Conservation (phyloP, 441 rosid genomes). For the Kokia cookei region DNA sequence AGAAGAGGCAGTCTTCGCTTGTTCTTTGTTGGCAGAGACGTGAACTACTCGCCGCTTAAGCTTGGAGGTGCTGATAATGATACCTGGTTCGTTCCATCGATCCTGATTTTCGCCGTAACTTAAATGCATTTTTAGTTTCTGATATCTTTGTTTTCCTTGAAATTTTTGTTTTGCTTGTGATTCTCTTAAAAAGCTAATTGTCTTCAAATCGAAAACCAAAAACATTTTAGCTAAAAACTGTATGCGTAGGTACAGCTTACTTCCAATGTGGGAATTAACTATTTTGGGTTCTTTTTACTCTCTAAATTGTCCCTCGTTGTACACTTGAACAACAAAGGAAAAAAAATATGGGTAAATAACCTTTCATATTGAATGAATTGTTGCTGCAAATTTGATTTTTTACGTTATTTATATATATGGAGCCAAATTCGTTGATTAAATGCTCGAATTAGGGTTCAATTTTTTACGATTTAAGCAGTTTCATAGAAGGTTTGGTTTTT, state of each 20-base stretch:
- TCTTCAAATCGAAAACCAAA: constrained; percentile 32
- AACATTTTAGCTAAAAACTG: constrained; percentile 23
- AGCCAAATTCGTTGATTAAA: neutral
- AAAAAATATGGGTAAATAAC: constrained; percentile 12
- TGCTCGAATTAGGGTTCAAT: neutral
- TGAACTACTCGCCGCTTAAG: constrained; percentile 53
- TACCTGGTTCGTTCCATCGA: too few species aligned
- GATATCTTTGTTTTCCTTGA: constrained; percentile 6
- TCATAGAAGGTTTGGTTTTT: too few species aligned
- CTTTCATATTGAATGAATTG: neutral
- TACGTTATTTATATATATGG: neutral
- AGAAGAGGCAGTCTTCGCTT: constrained; percentile 52
- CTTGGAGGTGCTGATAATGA: constrained; percentile 44
- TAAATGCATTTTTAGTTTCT: constrained; percentile 25
- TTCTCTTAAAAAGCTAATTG: constrained; percentile 36
- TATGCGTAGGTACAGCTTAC: constrained; percentile 30
- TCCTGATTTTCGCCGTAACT: neutral
- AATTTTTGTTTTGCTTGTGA: constrained; percentile 19
- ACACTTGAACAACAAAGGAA: constrained; percentile 16
- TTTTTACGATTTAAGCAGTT: too few species aligned
- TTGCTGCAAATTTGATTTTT: neutral
- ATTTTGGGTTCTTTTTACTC: constrained; percentile 8
- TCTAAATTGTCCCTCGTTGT: constrained; percentile 18
- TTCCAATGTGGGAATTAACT: constrained; percentile 11
- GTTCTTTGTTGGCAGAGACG: constrained; percentile 60